A percentile compares a stretch with the other conserved stretches of the same genome.
phyloP scores from a whole-genome alignment of 2,329 filamentous ascomycete genomes.

The Leptographium lundbergii region DNA sequence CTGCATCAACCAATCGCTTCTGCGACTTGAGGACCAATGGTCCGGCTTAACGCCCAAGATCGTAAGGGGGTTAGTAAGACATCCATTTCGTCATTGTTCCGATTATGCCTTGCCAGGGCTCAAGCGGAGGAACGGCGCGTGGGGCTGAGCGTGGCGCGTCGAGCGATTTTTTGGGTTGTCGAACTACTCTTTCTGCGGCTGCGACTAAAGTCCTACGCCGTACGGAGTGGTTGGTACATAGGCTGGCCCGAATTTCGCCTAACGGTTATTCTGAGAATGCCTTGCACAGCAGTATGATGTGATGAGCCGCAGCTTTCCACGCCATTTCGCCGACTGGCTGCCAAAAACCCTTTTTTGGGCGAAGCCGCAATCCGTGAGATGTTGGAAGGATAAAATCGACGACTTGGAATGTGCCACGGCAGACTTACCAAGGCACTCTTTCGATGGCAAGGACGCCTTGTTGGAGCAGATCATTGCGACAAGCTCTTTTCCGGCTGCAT shows the following conservation, averaged over 20 bases:
- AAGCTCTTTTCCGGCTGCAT: too few relatives aligned
- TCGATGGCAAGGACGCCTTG: not conserved
- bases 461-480: not conserved
- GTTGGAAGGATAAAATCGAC: not conserved
- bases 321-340: not conserved
- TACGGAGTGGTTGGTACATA: not conserved
- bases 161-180: not conserved
- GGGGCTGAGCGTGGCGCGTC: slow-evolving; percentile 8
- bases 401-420: not conserved
- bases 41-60: too few relatives aligned
- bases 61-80: too few relatives aligned
- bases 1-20: too few relatives aligned
- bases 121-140: slow-evolving; percentile 7
- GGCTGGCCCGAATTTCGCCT: not conserved
- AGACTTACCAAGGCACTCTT: not conserved
- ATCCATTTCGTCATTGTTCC: not conserved
- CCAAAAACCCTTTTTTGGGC: not conserved
- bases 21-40: too few relatives aligned
- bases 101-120: slow-evolving; percentile 8
- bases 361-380: not conserved
- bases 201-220: not conserved
- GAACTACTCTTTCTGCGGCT: not conserved
- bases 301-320: not conserved
- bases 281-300: not conserved
- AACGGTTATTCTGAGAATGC: not conserved